phyloP scores from a whole-genome alignment of 2,329 filamentous ascomycete species.

The Talaromyces marneffei region DNA sequence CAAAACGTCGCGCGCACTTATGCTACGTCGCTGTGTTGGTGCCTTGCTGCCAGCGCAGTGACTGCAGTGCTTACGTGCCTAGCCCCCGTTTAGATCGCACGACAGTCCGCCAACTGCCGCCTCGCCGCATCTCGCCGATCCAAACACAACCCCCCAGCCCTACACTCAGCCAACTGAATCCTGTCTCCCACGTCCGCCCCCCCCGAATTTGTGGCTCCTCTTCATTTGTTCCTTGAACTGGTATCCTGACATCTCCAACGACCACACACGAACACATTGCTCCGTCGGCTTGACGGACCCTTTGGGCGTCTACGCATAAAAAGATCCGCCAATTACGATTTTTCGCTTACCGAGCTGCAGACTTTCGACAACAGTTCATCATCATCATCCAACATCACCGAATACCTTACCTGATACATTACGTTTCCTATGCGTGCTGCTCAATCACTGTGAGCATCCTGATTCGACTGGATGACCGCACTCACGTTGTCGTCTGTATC shows the following conservation, averaged over 20 bases:
- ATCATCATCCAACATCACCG: neutral
- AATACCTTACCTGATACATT: neutral
- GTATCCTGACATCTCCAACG: conserved; percentile 1
- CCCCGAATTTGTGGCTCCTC: conserved; percentile 16
- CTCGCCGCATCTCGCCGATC: conserved; percentile 13
- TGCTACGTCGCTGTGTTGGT: neutral
- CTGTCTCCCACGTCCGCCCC: neutral
- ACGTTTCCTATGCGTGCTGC: neutral
- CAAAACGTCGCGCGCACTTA: neutral
- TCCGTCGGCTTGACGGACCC: neutral
- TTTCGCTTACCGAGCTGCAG: conserved; percentile 3
- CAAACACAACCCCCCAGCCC: conserved; percentile 11
- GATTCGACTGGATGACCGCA: conserved; percentile 9
- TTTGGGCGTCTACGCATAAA: conserved; percentile 12
- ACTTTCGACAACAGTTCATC: conserved; percentile 4
- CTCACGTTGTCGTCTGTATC: conserved; percentile 29
- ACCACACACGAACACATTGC: neutral
- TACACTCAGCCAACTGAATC: conserved; percentile 6
- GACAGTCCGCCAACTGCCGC: conserved; percentile 3
- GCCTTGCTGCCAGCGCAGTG: conserved; percentile 12
- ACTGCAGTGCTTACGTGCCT: conserved; percentile 13
- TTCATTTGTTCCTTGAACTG: conserved; percentile 12
- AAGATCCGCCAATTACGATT: neutral
- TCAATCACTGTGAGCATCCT: conserved; percentile 2
- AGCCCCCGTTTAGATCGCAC: conserved; percentile 11